These are phyloP conservation scores for Aspergillus flavus DNA, from an alignment of 2,329 filamentous ascomycete species.

Conservation along the genomic window DNA sequence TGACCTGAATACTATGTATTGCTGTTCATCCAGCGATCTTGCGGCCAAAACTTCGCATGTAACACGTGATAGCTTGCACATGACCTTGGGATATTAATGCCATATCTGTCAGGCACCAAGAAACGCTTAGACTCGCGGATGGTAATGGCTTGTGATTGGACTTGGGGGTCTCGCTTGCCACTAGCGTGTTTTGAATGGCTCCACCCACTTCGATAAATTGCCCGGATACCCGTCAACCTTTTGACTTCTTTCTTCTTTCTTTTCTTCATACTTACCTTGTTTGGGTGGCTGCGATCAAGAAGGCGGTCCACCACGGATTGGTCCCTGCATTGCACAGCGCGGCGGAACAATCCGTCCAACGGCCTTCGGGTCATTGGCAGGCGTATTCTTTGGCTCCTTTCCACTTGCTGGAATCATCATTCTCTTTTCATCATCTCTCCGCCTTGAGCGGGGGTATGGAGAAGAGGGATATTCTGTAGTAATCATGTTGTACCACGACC, in stretches of 20 bases:
- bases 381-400: conserved; percentile 54
- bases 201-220: conserved; percentile 34
- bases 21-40: neutral
- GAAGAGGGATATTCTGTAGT: conserved; percentile 25
- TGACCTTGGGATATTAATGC: conserved; percentile 2
- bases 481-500: too few species aligned
- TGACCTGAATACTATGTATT: neutral
- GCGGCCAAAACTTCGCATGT: conserved; percentile 36
- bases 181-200: conserved; percentile 24
- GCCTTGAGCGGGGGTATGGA: conserved; percentile 39
- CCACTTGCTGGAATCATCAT: conserved; percentile 28
- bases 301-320: conserved; percentile 48
- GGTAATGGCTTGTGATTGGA: neutral
- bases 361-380: conserved; percentile 52
- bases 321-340: conserved; percentile 62
- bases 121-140: accelerated
- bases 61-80: conserved; percentile 30
- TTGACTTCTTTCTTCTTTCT: conserved; percentile 40
- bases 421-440: conserved; percentile 46
- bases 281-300: conserved; percentile 52
- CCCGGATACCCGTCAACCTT: conserved; percentile 14
- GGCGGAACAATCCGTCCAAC: conserved; percentile 54
- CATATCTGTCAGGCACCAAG: conserved; percentile 17
- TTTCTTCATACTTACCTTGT: conserved; percentile 57
- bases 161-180: conserved; percentile 29